These are phyloP conservation scores for Eucalyptus paniculata DNA, from an alignment of 345 rosid species.

Conservation along the genomic window DNA sequence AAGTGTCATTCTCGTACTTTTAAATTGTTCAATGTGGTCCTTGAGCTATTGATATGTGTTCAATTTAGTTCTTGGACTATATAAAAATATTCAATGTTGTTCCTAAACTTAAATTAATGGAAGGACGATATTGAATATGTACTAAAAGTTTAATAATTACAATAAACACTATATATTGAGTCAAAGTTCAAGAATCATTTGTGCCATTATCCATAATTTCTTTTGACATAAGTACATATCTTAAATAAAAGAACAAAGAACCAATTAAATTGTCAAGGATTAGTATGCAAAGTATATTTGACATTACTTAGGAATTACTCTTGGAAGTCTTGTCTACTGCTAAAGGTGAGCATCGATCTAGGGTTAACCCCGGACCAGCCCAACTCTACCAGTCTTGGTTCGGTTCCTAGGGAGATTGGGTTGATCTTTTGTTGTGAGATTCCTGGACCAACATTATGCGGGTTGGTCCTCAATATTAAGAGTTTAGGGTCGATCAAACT, in stretches of 20 bases:
- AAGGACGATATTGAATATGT: not conserved
- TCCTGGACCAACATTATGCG: rapidly evolving
- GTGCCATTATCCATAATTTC: not conserved
- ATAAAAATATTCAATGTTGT: not conserved
- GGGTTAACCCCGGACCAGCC: rapidly evolving
- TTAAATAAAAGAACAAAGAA: not conserved
- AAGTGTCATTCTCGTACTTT: rapidly evolving
- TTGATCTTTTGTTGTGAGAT: rapidly evolving
- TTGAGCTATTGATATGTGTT: rapidly evolving
- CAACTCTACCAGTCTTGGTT: rapidly evolving
- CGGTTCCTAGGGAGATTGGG: too few relatives aligned
- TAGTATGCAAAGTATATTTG: not conserved
- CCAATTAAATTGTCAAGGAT: not conserved
- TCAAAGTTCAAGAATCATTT: not conserved
- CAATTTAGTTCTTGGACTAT: not conserved
- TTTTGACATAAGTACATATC: not conserved
- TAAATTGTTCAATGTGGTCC: not conserved
- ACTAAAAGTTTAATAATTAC: too few relatives aligned
- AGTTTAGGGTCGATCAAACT: rapidly evolving
- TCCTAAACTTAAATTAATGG: too few relatives aligned
- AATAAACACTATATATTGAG: not conserved
- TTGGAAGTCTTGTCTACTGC: not conserved
- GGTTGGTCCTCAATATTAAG: rapidly evolving
- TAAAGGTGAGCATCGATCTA: rapidly evolving
- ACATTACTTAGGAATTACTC: not conserved